Evolutionary conservation across 1,139 yeast genomes (phyloP).

Genomic region (Debaryomyces nepalensis): DNA sequence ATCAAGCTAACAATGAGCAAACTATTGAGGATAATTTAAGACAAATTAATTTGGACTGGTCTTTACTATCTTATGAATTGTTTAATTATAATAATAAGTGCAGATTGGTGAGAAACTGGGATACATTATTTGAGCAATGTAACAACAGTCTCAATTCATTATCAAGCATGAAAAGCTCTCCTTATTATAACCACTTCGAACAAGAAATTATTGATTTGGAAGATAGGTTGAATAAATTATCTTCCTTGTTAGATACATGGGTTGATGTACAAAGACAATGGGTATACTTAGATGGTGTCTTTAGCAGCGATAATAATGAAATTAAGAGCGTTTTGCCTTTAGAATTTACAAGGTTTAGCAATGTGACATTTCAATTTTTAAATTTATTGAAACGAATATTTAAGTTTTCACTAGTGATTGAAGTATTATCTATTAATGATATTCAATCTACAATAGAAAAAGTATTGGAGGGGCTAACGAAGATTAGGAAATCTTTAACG

Average conservation of each 20-base stretch:
- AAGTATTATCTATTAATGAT: constrained; percentile 58
- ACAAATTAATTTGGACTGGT: constrained; percentile 56
- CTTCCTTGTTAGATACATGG: constrained; percentile 68
- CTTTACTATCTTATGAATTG: constrained; percentile 51
- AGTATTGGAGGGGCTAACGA: constrained; percentile 54
- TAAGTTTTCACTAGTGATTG: constrained; percentile 58
- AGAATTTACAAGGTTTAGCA: constrained; percentile 71
- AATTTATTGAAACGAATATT: constrained; percentile 55
- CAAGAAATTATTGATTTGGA: constrained; percentile 62
- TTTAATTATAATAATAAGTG: constrained; percentile 59
- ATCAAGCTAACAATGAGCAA: constrained; percentile 75
- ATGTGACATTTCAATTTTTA: constrained; percentile 64
- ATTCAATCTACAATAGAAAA: constrained; percentile 49
- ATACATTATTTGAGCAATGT: constrained; percentile 59
- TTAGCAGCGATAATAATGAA: constrained; percentile 57
- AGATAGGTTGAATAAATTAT: constrained; percentile 54
- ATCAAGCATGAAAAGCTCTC: constrained; percentile 73
- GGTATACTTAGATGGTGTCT: constrained; percentile 84
- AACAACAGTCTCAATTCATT: constrained; percentile 66
- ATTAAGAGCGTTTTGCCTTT: constrained; percentile 67
- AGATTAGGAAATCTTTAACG: constrained; percentile 68
- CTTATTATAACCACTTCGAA: constrained; percentile 65
- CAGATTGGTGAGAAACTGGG: constrained; percentile 73
- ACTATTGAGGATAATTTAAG: constrained; percentile 61
- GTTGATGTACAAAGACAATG: constrained; percentile 87